phyloP scores from a whole-genome alignment of 768 basidiomycete species.

The Mycena venus region DNA sequence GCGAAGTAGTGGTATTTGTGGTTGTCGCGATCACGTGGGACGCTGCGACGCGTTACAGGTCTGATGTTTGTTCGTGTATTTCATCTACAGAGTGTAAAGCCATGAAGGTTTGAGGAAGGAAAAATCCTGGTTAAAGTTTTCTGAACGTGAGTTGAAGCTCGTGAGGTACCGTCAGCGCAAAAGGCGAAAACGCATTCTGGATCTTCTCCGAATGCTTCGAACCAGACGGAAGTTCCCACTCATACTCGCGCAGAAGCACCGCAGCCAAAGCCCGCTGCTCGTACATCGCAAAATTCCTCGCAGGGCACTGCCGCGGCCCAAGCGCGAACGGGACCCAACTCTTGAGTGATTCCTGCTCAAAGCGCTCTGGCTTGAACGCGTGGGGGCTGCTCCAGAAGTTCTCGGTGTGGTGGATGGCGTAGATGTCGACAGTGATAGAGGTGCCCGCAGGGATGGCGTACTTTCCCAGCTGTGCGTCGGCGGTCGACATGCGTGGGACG shows the following conservation, averaged over 20 bases:
- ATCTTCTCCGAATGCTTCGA: background rate
- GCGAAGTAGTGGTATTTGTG: too few relatives aligned
- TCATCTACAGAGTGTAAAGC: background rate
- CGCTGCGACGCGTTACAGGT: background rate
- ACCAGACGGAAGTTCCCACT: constrained; percentile 11
- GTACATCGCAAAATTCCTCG: constrained; percentile 33
- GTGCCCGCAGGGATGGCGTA: constrained; percentile 46
- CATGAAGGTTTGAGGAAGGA: background rate
- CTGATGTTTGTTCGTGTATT: too few relatives aligned
- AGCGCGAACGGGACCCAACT: constrained; percentile 45
- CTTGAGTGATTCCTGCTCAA: constrained; percentile 30
- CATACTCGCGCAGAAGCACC: constrained; percentile 10
- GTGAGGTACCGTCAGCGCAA: constrained; percentile 16
- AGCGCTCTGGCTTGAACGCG: constrained; percentile 48
- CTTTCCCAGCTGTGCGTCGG: constrained; percentile 41
- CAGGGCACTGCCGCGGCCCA: constrained; percentile 51
- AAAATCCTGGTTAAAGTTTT: background rate
- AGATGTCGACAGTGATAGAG: constrained; percentile 49
- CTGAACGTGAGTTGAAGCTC: constrained; percentile 13
- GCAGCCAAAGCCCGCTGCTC: constrained; percentile 22
- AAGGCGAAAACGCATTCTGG: constrained; percentile 18
- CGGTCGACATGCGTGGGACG: constrained; percentile 39
- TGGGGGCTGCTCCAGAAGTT: constrained; percentile 44
- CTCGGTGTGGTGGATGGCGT: constrained; percentile 46
- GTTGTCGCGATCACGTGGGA: background rate